A percentile compares a stretch with the other conserved stretches of the same genome.
phyloP scores from a whole-genome alignment of 78 protist genomes.

The Isochrysis galbana region DNA sequence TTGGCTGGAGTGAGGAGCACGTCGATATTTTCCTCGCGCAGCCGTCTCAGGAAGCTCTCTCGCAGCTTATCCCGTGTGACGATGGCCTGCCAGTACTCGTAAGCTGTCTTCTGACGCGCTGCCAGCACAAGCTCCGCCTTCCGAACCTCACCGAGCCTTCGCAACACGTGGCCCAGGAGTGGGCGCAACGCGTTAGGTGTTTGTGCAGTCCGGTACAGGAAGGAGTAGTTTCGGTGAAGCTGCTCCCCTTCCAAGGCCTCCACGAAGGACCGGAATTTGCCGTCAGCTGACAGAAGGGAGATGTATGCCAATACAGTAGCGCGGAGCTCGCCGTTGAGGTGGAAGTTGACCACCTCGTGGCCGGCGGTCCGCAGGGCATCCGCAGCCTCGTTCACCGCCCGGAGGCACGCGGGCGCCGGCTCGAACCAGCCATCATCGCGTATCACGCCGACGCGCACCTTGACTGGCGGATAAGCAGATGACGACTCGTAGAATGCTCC shows the following conservation, averaged over 20 bases:
- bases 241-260: conserved; percentile 37
- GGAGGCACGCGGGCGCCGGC: background rate
- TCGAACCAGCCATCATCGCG: background rate
- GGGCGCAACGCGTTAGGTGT: background rate
- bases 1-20: conserved; percentile 17
- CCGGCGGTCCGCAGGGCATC: background rate
- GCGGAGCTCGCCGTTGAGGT: background rate
- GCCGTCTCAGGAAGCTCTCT: background rate
- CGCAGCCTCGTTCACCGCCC: background rate
- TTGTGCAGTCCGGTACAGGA: background rate
- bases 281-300: background rate
- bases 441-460: background rate
- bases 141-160: background rate
- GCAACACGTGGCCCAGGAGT: background rate
- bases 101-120: background rate
- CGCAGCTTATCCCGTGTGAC: background rate
- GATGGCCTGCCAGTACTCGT: conserved; percentile 17
- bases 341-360: background rate
- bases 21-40: background rate
- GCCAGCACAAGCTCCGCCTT: background rate
- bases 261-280: background rate
- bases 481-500: background rate
- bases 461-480: background rate
- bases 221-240: conserved; percentile 23
- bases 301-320: background rate